These are phyloP conservation scores for Euphrasia arctica DNA, from an alignment of 305 asterid species.

Conservation along the genomic window DNA sequence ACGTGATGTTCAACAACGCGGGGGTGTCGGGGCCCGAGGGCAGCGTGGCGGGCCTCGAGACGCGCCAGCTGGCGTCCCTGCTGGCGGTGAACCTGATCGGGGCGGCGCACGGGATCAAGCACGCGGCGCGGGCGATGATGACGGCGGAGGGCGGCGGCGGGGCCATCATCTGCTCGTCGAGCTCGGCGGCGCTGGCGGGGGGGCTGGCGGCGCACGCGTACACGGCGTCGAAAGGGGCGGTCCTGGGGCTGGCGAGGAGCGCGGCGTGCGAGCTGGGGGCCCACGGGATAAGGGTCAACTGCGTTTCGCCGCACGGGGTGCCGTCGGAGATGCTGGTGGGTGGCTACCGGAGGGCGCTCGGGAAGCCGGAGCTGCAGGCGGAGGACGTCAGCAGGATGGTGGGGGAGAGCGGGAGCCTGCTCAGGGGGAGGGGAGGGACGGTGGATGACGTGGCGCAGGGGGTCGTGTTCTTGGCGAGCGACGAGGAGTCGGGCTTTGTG, in stretches of 20 bases:
- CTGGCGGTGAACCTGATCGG: conserved; percentile 64
- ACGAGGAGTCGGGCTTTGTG: conserved; percentile 62
- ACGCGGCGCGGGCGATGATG: conserved; percentile 80
- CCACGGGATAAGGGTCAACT: conserved; percentile 79
- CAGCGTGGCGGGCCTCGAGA: conserved; percentile 65
- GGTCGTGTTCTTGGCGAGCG: conserved; percentile 76
- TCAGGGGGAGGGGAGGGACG: conserved; percentile 66
- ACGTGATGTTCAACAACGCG: conserved; percentile 91
- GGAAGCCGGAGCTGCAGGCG: conserved; percentile 40
- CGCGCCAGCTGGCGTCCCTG: conserved; percentile 43
- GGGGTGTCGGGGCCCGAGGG: conserved; percentile 78
- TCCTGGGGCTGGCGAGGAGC: conserved; percentile 63
- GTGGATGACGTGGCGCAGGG: conserved; percentile 75
- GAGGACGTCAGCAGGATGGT: conserved; percentile 65
- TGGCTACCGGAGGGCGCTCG: conserved; percentile 46
- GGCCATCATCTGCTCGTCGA: conserved; percentile 73
- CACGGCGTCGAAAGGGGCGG: conserved; percentile 75
- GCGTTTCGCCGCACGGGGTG: conserved; percentile 85
- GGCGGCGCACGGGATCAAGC: conserved; percentile 75
- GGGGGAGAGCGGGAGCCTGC: conserved; percentile 71
- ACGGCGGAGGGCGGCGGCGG: conserved; percentile 42
- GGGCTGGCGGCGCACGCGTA: conserved; percentile 85
- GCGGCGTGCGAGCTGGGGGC: conserved; percentile 80
- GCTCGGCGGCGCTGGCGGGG: conserved; percentile 83
- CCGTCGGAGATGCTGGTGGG: conserved; percentile 79